phyloP scores from a whole-genome alignment of 2,329 filamentous ascomycete species.

The Ascomycota sp. region DNA sequence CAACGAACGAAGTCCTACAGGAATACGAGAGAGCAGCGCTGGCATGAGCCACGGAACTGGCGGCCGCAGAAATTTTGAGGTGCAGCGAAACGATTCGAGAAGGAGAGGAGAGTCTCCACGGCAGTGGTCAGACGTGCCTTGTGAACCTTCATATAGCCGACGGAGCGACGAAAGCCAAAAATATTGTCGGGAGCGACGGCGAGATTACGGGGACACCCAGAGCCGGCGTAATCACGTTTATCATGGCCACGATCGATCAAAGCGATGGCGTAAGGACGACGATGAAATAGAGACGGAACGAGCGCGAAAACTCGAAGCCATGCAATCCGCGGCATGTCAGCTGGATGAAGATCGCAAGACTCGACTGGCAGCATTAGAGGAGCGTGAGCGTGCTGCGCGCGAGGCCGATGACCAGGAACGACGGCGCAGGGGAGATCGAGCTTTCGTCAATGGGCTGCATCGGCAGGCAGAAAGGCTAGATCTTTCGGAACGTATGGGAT shows the following conservation, averaged over 20 bases:
- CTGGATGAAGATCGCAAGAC: conserved; percentile 51
- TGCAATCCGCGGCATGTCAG: conserved; percentile 50
- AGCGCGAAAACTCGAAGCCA: conserved; percentile 48
- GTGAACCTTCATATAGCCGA: too few species aligned
- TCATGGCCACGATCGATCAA: not conserved
- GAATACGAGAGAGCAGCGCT: too few species aligned
- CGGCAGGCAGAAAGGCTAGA: conserved; percentile 32
- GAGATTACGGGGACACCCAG: not conserved
- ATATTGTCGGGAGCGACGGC: not conserved
- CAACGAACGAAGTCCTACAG: not conserved
- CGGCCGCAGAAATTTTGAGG: too few species aligned
- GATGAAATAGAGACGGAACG: conserved; percentile 30
- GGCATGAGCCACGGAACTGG: too few species aligned
- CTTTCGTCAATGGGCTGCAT: conserved; percentile 44
- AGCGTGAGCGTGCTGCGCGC: conserved; percentile 40
- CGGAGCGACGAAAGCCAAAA: too few species aligned
- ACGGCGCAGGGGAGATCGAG: conserved; percentile 40
- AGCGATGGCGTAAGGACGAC: conserved; percentile 4
- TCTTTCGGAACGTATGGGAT: conserved; percentile 29
- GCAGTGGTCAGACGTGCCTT: too few species aligned
- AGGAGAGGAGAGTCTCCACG: too few species aligned
- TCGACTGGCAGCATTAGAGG: conserved; percentile 45
- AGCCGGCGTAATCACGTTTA: not conserved
- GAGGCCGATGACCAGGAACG: conserved; percentile 48
- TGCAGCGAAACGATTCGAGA: too few species aligned